A percentile compares a stretch with the other conserved stretches of the same genome.
Evolutionary conservation across 768 basidiomycete species (phyloP).

Genomic region (Hemileccinum rubropunctum): DNA sequence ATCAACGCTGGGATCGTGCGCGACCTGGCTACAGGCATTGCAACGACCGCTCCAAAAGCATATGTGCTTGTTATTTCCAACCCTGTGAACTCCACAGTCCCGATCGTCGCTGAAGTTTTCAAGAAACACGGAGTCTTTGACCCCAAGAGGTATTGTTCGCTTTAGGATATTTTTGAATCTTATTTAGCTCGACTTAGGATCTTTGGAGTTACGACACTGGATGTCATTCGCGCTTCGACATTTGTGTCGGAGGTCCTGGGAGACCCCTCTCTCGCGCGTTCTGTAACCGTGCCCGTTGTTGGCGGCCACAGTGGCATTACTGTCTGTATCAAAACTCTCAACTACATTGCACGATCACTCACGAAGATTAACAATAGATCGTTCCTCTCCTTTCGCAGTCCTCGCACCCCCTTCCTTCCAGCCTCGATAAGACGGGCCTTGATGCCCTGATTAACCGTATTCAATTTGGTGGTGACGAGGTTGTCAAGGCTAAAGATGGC

Average conservation of each 20-base stretch:
- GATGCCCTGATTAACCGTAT: constrained; percentile 77
- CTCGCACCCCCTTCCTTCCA: constrained; percentile 69
- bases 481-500: constrained; percentile 95
- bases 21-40: constrained; percentile 89
- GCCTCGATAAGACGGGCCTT: constrained; percentile 43
- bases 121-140: constrained; percentile 92
- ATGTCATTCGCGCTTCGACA: constrained; percentile 96
- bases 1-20: constrained; percentile 98
- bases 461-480: constrained; percentile 96
- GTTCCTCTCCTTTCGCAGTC: constrained; percentile 93
- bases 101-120: constrained; percentile 92
- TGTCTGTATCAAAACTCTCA: constrained; percentile 37
- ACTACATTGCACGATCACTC: background rate
- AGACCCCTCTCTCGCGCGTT: constrained; percentile 56
- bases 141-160: constrained; percentile 69
- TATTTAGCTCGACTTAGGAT: constrained; percentile 47
- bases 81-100: constrained; percentile 99
- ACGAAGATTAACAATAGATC: constrained; percentile 49
- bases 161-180: background rate
- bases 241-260: constrained; percentile 83
- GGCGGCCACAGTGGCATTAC: constrained; percentile 95
- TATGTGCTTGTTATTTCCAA: constrained; percentile 97
- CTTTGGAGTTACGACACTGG: constrained; percentile 97
- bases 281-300: constrained; percentile 82
- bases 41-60: constrained; percentile 81